These are phyloP conservation scores for Mediolabrus comicus DNA, from an alignment of 108 stramenopile species.

Conservation along the genomic window DNA sequence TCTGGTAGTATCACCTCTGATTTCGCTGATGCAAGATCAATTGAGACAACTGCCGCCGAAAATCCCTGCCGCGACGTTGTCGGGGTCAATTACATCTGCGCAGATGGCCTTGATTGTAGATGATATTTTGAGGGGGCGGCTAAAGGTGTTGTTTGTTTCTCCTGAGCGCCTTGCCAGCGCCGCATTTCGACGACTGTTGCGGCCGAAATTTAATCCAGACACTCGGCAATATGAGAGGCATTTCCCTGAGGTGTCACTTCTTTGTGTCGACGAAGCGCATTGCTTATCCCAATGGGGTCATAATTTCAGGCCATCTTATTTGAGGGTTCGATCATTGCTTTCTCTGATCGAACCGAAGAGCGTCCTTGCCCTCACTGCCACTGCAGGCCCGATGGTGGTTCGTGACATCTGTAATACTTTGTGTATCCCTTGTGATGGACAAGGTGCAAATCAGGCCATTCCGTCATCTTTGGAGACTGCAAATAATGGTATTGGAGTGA, in stretches of 20 bases:
- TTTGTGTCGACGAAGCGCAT: constrained; percentile 96
- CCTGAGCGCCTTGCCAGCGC: constrained; percentile 91
- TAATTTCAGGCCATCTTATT: constrained; percentile 95
- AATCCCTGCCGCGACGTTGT: constrained; percentile 84
- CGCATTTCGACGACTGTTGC: constrained; percentile 87
- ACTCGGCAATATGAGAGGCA: constrained; percentile 56
- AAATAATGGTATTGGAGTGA: constrained; percentile 32
- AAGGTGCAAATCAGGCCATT: not conserved
- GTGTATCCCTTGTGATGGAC: constrained; percentile 46
- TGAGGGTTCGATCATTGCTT: constrained; percentile 71
- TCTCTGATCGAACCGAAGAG: constrained; percentile 70
- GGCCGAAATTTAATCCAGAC: constrained; percentile 66
- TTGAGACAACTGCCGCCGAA: constrained; percentile 80
- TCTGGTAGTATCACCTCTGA: constrained; percentile 94
- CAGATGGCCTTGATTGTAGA: constrained; percentile 81
- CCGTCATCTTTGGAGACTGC: not conserved
- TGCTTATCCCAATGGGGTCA: constrained; percentile 93
- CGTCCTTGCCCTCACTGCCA: constrained; percentile 91
- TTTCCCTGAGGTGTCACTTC: constrained; percentile 84
- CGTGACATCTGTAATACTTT: constrained; percentile 81
- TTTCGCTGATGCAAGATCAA: constrained; percentile 96
- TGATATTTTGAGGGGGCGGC: constrained; percentile 68
- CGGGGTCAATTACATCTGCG: constrained; percentile 63
- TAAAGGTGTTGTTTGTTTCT: constrained; percentile 89
- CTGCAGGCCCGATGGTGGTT: constrained; percentile 86